Conservation (phyloP, 768 basidiomycete species). For the Lactarius indigo region DNA sequence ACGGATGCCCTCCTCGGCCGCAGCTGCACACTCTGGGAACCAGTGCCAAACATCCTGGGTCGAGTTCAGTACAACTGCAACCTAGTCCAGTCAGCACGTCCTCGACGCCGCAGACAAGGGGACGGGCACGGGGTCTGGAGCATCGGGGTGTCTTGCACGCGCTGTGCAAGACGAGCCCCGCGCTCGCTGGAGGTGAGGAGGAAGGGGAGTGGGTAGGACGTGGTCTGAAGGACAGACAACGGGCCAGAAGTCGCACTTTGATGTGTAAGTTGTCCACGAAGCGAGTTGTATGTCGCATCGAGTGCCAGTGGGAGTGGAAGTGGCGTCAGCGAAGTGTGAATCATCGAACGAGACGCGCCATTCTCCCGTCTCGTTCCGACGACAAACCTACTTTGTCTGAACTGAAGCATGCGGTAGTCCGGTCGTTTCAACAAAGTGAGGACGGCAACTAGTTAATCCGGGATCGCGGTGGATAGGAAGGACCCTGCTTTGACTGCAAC, state of each 20-base stretch:
- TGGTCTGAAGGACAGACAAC: constrained; percentile 36
- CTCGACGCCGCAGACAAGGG: constrained; percentile 68
- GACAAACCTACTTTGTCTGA: constrained; percentile 39
- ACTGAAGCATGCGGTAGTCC: constrained; percentile 4
- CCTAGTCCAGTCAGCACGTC: constrained; percentile 54
- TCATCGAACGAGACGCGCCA: constrained; percentile 40
- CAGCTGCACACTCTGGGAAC: constrained; percentile 46
- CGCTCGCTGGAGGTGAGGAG: too few relatives aligned
- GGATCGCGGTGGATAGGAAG: constrained; percentile 68
- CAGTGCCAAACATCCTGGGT: constrained; percentile 30
- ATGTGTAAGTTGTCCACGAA: constrained; percentile 74
- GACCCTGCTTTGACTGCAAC: constrained; percentile 28
- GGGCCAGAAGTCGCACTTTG: constrained; percentile 51
- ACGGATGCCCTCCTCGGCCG: constrained; percentile 48
- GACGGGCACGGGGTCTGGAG: constrained; percentile 54
- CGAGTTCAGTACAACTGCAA: constrained; percentile 52
- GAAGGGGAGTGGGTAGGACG: not conserved
- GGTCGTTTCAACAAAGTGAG: constrained; percentile 41
- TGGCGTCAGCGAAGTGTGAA: not conserved
- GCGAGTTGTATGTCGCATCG: constrained; percentile 42
- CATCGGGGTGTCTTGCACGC: constrained; percentile 55
- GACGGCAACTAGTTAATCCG: constrained; percentile 49
- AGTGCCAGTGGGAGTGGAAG: not conserved
- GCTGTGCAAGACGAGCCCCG: constrained; percentile 58
- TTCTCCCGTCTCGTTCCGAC: constrained; percentile 68